Evolutionary conservation across 2,329 filamentous ascomycete species (phyloP).

Genomic region (Sphaerulina musiva): DNA sequence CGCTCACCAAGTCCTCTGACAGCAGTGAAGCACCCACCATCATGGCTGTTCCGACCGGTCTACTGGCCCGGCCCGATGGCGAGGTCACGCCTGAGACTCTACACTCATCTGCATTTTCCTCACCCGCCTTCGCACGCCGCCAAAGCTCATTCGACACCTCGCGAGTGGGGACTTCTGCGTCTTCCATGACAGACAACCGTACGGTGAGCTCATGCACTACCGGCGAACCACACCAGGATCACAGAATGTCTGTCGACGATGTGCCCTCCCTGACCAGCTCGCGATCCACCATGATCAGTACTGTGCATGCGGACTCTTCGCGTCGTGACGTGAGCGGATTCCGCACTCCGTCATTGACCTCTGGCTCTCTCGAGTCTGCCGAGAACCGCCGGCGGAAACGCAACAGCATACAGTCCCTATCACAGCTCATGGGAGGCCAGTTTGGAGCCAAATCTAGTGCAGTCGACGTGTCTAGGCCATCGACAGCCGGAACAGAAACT

Average conservation of each 20-base stretch:
- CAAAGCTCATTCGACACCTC: conserved; percentile 63
- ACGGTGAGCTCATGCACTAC: conserved; percentile 64
- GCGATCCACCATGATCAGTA: conserved; percentile 66
- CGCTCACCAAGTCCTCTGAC: conserved; percentile 46
- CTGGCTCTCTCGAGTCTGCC: conserved; percentile 34
- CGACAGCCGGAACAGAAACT: conserved; percentile 47
- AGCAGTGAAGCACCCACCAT: conserved; percentile 40
- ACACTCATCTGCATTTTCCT: conserved; percentile 53
- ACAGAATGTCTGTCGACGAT: conserved; percentile 64
- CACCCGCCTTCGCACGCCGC: conserved; percentile 56
- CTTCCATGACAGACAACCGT: conserved; percentile 64
- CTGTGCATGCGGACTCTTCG: conserved; percentile 49
- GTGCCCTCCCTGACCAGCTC: conserved; percentile 70
- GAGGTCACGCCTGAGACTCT: conserved; percentile 59
- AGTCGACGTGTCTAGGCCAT: conserved; percentile 32
- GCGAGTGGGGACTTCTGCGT: conserved; percentile 67
- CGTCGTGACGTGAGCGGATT: conserved; percentile 34
- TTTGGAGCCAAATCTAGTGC: conserved; percentile 45
- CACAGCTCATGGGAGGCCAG: conserved; percentile 66
- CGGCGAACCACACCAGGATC: conserved; percentile 66
- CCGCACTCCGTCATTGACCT: conserved; percentile 38
- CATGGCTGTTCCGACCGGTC: conserved; percentile 32
- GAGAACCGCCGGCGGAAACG: conserved; percentile 59
- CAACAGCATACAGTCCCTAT: conserved; percentile 69
- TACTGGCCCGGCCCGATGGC: conserved; percentile 34